Base-by-base conservation (phyloP, 352 stramenopile species). In the Globisporangium megalacanthum region DNA sequence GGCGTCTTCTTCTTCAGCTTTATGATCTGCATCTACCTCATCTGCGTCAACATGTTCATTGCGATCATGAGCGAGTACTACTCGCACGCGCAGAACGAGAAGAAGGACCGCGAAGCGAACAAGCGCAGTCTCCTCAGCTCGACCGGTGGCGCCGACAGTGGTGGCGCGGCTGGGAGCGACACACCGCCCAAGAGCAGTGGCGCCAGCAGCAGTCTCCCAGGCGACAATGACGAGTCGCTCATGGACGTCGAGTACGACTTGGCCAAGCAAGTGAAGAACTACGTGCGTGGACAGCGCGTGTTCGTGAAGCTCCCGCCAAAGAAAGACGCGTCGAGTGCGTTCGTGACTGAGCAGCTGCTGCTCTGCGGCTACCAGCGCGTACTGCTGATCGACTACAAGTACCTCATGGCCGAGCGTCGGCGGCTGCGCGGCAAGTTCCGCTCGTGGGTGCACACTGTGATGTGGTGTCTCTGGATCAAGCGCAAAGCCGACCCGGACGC, bases 51-150 rank as follows among this genome's bases (percentile, higher is more conserved):
- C 60, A 90, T 90, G 82, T 92, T 90, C 60, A 89, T 92, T 22
- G 82, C 79, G 37, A 92, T 92, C 60, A 88, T 92, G 73, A 89
- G 75, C 52, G 82, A 92, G 54, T 92, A 92, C 58, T 89, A 92
- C 62, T 89, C 79, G 22, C 45, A 87, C 36, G 77, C 77, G 44
- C 78, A 89, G 56, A 79, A 58, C 4, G 79, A 88, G 54, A 92
- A 87, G 74, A 82, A 79, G 47, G 66, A 50, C 0, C 62, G 79
- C 7, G 78, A 90, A 64, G 70, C 81, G 48, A 83, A 66, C 52
- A 71, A 81, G 54, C 69, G 62, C 7, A 68, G 71, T 25, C 51
- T 87, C 3, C 48, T 69, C 36, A 44, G 60, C 33, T 45, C 39
- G 6, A 17, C 35, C 19, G 46, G 46, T 13, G 20, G 48, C 14